Conservation (phyloP, 768 basidiomycete species). For the Amanita brunnescens region DNA sequence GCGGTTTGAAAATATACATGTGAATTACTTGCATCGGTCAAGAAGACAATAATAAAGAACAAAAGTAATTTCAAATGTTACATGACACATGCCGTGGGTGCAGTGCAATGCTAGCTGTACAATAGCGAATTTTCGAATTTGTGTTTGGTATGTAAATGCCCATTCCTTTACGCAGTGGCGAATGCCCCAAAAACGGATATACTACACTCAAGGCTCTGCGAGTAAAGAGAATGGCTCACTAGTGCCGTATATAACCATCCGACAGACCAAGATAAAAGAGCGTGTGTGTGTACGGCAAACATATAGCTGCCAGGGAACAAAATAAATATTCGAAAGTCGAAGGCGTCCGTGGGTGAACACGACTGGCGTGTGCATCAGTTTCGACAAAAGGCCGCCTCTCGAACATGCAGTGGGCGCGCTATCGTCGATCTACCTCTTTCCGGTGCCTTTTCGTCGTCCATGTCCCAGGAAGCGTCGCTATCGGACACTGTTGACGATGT, state of each 20-base stretch:
- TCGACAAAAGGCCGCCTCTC: neutral
- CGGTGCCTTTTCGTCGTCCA: slow-evolving; percentile 29
- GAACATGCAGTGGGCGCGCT: slow-evolving; percentile 25
- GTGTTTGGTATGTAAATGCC: neutral
- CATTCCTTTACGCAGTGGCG: neutral
- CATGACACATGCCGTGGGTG: neutral
- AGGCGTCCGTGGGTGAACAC: slow-evolving; percentile 12
- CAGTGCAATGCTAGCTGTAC: neutral
- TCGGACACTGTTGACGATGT: slow-evolving; percentile 28
- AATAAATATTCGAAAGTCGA: slow-evolving; percentile 12
- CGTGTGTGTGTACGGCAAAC: neutral
- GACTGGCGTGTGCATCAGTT: neutral
- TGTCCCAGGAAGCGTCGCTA: slow-evolving; percentile 24
- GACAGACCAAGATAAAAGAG: neutral
- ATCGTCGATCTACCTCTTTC: slow-evolving; percentile 32
- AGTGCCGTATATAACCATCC: neutral
- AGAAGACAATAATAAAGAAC: neutral
- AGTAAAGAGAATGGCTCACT: neutral
- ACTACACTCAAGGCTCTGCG: neutral
- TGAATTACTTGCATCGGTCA: neutral
- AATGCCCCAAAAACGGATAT: neutral
- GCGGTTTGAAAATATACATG: neutral
- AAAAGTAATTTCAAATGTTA: neutral
- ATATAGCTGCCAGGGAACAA: slow-evolving; percentile 2
- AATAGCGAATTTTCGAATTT: neutral